phyloP scores from a whole-genome alignment of 2,329 filamentous ascomycete genomes.

The Trematosphaeria pertusa region DNA sequence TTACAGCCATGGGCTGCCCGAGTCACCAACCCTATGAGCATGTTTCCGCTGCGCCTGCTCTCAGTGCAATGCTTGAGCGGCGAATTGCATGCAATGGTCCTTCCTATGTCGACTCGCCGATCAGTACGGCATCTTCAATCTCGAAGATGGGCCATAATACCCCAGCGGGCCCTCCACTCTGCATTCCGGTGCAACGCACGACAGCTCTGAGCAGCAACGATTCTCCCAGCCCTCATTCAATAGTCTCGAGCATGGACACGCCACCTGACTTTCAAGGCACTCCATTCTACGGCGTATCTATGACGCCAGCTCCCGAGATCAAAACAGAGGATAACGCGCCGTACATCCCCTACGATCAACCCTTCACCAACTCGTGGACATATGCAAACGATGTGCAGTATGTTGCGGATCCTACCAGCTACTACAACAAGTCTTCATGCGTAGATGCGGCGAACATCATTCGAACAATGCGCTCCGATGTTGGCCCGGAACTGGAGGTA shows the following conservation, averaged over 20 bases:
- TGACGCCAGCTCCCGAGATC: constrained; percentile 27
- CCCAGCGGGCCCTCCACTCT: constrained; percentile 28
- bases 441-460: constrained; percentile 55
- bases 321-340: constrained; percentile 33
- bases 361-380: constrained; percentile 29
- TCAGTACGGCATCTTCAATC: constrained; percentile 14
- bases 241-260: constrained; percentile 40
- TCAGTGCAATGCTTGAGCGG: constrained; percentile 41
- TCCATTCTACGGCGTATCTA: constrained; percentile 28
- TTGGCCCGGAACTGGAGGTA: constrained; percentile 46
- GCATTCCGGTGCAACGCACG: constrained; percentile 29
- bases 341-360: constrained; percentile 32
- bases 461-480: constrained; percentile 50
- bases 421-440: constrained; percentile 44
- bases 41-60: constrained; percentile 31
- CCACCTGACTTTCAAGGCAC: constrained; percentile 31
- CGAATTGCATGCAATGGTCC: constrained; percentile 30
- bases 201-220: constrained; percentile 33
- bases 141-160: constrained; percentile 22
- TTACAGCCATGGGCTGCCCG: constrained; percentile 31
- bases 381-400: constrained; percentile 19
- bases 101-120: constrained; percentile 27
- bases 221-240: constrained; percentile 40
- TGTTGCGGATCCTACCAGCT: constrained; percentile 16
- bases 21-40: constrained; percentile 36